phyloP scores from a whole-genome alignment of 768 basidiomycete species.

The Pulveroboletus sp. region DNA sequence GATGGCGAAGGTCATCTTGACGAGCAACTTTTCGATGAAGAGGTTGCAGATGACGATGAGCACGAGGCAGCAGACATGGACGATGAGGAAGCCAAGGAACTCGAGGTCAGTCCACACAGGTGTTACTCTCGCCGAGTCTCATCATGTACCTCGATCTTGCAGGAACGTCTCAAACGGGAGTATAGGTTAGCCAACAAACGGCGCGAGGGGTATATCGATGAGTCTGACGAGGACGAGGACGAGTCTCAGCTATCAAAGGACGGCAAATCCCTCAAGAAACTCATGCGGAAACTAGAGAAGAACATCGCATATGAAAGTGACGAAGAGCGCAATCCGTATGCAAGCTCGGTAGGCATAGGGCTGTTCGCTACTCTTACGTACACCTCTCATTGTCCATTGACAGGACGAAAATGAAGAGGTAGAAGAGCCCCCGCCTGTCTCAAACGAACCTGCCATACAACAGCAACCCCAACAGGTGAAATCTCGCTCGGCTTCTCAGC shows the following conservation, averaged over 20 bases:
- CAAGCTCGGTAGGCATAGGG: slow-evolving; percentile 55
- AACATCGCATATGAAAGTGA: slow-evolving; percentile 78
- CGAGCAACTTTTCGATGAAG: slow-evolving; percentile 78
- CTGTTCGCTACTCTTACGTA: neutral
- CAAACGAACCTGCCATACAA: slow-evolving; percentile 42
- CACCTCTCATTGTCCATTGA: neutral
- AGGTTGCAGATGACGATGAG: slow-evolving; percentile 86
- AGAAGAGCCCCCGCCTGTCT: slow-evolving; percentile 47
- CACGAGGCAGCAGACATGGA: slow-evolving; percentile 66
- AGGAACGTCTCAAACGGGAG: slow-evolving; percentile 84
- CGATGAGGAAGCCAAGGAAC: slow-evolving; percentile 81
- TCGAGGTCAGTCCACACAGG: slow-evolving; percentile 50
- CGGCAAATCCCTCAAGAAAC: slow-evolving; percentile 78
- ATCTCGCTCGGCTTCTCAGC: slow-evolving; percentile 42
- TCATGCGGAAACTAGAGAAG: slow-evolving; percentile 80
- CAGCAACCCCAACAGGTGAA: slow-evolving; percentile 40
- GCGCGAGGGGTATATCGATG: slow-evolving; percentile 64
- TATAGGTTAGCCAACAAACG: slow-evolving; percentile 74
- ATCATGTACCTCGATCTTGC: slow-evolving; percentile 1
- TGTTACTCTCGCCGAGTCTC: neutral
- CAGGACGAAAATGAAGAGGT: slow-evolving; percentile 74
- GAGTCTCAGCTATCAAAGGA: slow-evolving; percentile 57
- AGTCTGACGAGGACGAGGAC: slow-evolving; percentile 71
- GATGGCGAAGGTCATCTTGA: slow-evolving; percentile 79
- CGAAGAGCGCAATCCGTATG: slow-evolving; percentile 77